Evolutionary conservation across 805 yeast species (phyloP).

Genomic region (Candida tallmaniae): DNA sequence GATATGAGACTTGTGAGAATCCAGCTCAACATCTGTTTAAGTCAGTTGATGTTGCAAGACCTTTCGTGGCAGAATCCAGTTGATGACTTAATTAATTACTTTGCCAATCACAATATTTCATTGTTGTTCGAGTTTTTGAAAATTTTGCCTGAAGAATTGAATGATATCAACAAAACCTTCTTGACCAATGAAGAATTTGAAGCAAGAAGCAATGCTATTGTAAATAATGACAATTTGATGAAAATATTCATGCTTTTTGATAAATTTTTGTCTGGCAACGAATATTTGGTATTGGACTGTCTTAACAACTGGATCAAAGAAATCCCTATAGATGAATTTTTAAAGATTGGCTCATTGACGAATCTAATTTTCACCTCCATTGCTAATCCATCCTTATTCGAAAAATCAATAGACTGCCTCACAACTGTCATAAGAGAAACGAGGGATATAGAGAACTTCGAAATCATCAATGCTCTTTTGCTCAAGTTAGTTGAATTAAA

Average conservation of each 20-base stretch:
- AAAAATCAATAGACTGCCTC: constrained; percentile 83
- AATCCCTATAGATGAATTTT: constrained; percentile 66
- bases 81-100: constrained; percentile 30
- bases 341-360: constrained; percentile 61
- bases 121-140: constrained; percentile 73
- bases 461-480: constrained; percentile 61
- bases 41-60: constrained; percentile 77
- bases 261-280: constrained; percentile 36
- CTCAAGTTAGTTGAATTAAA: constrained; percentile 63
- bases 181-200: constrained; percentile 78
- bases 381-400: constrained; percentile 69
- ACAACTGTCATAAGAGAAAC: constrained; percentile 79
- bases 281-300: constrained; percentile 55
- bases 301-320: constrained; percentile 90
- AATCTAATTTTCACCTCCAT: constrained; percentile 56
- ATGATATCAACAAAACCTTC: constrained; percentile 71
- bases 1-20: constrained; percentile 60
- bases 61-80: constrained; percentile 69
- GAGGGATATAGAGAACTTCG: constrained; percentile 62
- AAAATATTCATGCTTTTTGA: constrained; percentile 62
- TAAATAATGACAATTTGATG: constrained; percentile 52
- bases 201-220: constrained; percentile 56
- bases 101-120: constrained; percentile 8
- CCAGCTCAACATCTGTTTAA: constrained; percentile 77
- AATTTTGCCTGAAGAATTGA: constrained; percentile 87